phyloP scores from a whole-genome alignment of 2,329 filamentous ascomycete genomes.

The Cladobotryum protrusum region DNA sequence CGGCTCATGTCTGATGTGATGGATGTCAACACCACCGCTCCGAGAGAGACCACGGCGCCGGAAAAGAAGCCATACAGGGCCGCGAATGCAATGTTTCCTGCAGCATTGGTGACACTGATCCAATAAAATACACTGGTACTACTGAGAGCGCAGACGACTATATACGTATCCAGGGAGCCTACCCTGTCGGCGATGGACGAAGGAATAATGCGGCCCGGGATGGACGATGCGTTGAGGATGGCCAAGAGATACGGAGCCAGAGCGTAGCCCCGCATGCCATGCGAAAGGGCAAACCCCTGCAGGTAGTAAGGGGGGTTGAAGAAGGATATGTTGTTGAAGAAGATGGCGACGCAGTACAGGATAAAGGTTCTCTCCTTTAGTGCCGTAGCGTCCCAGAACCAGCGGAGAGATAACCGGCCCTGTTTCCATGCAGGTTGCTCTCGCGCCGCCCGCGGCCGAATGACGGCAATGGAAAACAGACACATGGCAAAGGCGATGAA shows the following conservation, averaged over 20 bases:
- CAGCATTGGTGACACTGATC: constrained; percentile 30
- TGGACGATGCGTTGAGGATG: constrained; percentile 44
- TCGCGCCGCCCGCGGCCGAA: constrained; percentile 18
- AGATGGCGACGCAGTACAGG: constrained; percentile 26
- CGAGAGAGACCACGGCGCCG: constrained; percentile 37
- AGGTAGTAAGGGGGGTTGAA: constrained; percentile 41
- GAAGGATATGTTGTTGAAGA: constrained; percentile 29
- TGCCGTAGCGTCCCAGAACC: constrained; percentile 12
- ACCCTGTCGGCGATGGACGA: constrained; percentile 36
- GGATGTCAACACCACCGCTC: constrained; percentile 34
- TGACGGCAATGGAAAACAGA: constrained; percentile 22
- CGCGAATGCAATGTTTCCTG: constrained; percentile 36
- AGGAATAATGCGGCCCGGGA: constrained; percentile 43
- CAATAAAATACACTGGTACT: constrained; percentile 34
- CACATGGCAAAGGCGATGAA: constrained; percentile 29
- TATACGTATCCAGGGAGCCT: constrained; percentile 36
- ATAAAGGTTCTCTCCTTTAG: constrained; percentile 23
- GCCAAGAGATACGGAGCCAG: constrained; percentile 41
- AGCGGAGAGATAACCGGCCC: constrained; percentile 4
- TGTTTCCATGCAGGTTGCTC: constrained; percentile 9
- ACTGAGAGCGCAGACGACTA: constrained; percentile 28
- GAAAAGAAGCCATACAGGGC: constrained; percentile 42
- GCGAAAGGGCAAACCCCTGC: constrained; percentile 34
- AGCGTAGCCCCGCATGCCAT: constrained; percentile 23
- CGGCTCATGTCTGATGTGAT: constrained; percentile 34